Conservation (phyloP, 2,329 filamentous ascomycete species). For the Penicillium sp. region DNA sequence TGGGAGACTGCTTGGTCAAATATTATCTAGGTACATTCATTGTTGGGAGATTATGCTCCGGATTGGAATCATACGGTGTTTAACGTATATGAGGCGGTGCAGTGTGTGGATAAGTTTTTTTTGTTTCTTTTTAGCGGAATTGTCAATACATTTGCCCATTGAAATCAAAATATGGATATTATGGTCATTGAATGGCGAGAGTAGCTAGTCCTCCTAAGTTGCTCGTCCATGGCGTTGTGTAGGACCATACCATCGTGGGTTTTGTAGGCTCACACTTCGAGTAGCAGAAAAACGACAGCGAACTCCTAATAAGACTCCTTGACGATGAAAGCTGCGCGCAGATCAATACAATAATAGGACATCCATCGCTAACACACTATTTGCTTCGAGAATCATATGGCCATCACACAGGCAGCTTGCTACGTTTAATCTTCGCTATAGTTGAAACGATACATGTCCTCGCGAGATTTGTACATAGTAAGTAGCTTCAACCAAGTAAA, state of each 20-base stretch:
- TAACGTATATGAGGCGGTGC: slow-evolving; percentile 14
- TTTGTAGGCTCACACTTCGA: background rate
- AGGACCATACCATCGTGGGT: background rate
- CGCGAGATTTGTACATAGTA: no score
- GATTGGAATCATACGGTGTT: slow-evolving; percentile 14
- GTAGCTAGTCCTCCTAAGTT: background rate
- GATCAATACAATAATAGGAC: no score
- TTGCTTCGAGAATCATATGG: no score
- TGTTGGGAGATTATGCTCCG: background rate
- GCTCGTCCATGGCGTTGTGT: no score
- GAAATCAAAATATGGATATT: slow-evolving; percentile 9
- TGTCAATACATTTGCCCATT: slow-evolving; percentile 26
- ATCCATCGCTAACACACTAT: no score
- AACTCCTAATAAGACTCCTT: background rate
- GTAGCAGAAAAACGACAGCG: background rate
- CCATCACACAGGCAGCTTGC: no score
- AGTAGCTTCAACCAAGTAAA: no score
- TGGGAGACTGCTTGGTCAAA: background rate
- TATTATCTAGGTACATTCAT: slow-evolving; percentile 2
- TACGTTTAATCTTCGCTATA: no score
- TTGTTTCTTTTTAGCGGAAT: slow-evolving; percentile 25
- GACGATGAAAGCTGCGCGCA: no score
- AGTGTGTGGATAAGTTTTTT: slow-evolving; percentile 25
- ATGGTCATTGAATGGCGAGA: background rate
- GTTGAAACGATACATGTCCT: no score